These are phyloP conservation scores for Cryptococcus depauperatus DNA, from an alignment of 1,284 basidiomycete genomes.

Conservation along the genomic window DNA sequence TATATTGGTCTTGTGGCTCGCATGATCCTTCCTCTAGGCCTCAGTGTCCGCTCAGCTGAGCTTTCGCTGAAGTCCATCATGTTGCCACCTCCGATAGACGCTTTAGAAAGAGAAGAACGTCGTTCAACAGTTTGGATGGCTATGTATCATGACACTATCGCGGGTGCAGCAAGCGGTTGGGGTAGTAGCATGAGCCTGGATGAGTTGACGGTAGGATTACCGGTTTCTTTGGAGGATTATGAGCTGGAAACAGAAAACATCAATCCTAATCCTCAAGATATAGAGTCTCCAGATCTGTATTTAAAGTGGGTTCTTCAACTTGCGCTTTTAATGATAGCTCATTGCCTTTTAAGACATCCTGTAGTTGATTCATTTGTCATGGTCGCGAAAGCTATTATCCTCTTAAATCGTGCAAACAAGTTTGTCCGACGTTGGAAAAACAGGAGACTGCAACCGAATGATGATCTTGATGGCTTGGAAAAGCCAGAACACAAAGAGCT, in stretches of 20 bases:
- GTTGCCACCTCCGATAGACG: slow-evolving; percentile 37
- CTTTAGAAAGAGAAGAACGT: slow-evolving; percentile 43
- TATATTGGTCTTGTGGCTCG: slow-evolving; percentile 38
- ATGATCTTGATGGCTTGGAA: slow-evolving; percentile 40
- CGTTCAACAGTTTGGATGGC: slow-evolving; percentile 41
- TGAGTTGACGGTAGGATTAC: slow-evolving; percentile 39
- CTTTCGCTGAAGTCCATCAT: slow-evolving; percentile 39
- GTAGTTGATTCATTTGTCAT: slow-evolving; percentile 40
- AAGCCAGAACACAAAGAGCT: slow-evolving; percentile 41
- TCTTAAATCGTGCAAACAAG: slow-evolving; percentile 31
- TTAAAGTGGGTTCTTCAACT: slow-evolving; percentile 22
- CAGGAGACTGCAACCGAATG: slow-evolving; percentile 32
- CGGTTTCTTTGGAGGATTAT: slow-evolving; percentile 33
- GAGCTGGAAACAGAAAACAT: slow-evolving; percentile 24
- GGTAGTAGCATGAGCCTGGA: slow-evolving; percentile 39
- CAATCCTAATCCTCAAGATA: slow-evolving; percentile 39
- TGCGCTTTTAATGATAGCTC: too few species aligned
- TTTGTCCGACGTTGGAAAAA: slow-evolving; percentile 42
- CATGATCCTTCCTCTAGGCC: slow-evolving; percentile 41
- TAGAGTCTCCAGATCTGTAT: slow-evolving; percentile 40
- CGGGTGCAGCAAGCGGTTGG: slow-evolving; percentile 28
- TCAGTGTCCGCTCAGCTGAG: slow-evolving; percentile 40
- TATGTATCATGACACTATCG: slow-evolving; percentile 37
- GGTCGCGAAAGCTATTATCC: slow-evolving; percentile 29
- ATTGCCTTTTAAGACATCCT: slow-evolving; percentile 24